Percentiles rank a stretch among this genome's conserved stretches.
These are phyloP conservation scores for Lactifluus pinguis DNA, from an alignment of 768 basidiomycete species.

Conservation along the genomic window DNA sequence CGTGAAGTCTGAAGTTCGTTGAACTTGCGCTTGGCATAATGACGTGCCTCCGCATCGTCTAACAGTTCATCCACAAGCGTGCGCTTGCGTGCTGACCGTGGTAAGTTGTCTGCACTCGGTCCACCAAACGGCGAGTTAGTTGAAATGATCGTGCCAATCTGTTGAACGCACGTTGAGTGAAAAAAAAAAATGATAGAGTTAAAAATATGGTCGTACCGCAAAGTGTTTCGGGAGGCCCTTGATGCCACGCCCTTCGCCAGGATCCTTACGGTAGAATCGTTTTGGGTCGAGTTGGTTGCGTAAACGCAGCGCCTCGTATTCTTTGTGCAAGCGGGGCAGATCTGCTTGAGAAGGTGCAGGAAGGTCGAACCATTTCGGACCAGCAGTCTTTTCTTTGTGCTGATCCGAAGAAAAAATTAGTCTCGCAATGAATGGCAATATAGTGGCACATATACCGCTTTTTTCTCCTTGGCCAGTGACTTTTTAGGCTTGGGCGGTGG, in stretches of 20 bases:
- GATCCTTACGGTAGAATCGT: constrained; percentile 81
- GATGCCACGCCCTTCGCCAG: constrained; percentile 76
- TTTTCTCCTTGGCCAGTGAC: constrained; percentile 60
- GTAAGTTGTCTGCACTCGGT: constrained; percentile 60
- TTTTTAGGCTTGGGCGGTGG: constrained; percentile 52
- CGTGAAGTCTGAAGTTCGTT: constrained; percentile 62
- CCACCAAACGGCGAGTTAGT: constrained; percentile 65
- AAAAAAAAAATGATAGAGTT: neutral
- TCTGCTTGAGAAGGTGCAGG: constrained; percentile 77
- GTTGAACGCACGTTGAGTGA: constrained; percentile 9
- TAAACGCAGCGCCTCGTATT: constrained; percentile 80
- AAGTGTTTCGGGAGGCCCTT: constrained; percentile 84
- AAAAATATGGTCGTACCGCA: constrained; percentile 45
- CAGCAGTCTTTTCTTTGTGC: constrained; percentile 66
- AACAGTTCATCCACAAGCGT: constrained; percentile 84
- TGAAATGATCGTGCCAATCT: constrained; percentile 77
- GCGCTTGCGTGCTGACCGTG: constrained; percentile 61
- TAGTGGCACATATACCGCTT: constrained; percentile 42
- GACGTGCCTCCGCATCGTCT: constrained; percentile 76
- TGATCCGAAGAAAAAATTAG: constrained; percentile 24
- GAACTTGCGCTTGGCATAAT: constrained; percentile 91
- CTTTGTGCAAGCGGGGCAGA: constrained; percentile 67
- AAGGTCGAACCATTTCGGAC: constrained; percentile 81
- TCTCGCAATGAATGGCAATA: neutral
- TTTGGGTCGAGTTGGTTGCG: constrained; percentile 89